phyloP scores from a whole-genome alignment of 768 basidiomycete species.

The Coprinopsis sp. region DNA sequence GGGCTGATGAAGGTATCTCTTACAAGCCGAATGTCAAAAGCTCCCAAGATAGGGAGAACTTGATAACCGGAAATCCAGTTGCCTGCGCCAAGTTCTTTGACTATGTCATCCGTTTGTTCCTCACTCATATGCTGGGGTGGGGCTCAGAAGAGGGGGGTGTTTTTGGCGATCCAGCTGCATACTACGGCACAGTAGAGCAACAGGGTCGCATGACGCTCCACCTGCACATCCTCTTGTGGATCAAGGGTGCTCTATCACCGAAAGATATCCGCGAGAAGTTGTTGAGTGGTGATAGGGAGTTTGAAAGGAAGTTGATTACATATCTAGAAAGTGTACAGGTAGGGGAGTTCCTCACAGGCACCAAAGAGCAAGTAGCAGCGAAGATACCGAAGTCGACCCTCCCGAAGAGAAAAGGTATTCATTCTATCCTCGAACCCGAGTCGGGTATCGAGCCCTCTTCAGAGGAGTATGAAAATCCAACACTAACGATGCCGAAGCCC shows the following conservation, averaged over 20 bases:
- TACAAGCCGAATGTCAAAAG: neutral
- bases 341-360: neutral
- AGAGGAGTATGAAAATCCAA: no score
- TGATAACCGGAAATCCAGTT: neutral
- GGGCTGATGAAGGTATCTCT: neutral
- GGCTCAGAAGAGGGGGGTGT: neutral
- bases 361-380: neutral
- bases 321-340: neutral
- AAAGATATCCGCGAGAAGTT: neutral
- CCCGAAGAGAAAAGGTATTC: neutral
- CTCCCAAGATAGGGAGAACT: neutral
- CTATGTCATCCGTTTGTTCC: neutral
- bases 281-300: neutral
- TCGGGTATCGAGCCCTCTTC: neutral
- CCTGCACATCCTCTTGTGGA: constrained; percentile 9
- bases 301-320: neutral
- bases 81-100: neutral
- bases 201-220: constrained; percentile 12
- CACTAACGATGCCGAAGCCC: neutral
- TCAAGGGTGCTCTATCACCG: neutral
- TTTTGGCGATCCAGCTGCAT: neutral
- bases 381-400: neutral
- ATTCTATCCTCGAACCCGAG: neutral
- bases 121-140: neutral
- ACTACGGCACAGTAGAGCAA: constrained; percentile 8